A percentile compares a stretch with the other conserved stretches of the same genome.
Evolutionary conservation across 2,329 filamentous ascomycete genomes (phyloP).

Genomic region (Aspergillus thermomutatus): DNA sequence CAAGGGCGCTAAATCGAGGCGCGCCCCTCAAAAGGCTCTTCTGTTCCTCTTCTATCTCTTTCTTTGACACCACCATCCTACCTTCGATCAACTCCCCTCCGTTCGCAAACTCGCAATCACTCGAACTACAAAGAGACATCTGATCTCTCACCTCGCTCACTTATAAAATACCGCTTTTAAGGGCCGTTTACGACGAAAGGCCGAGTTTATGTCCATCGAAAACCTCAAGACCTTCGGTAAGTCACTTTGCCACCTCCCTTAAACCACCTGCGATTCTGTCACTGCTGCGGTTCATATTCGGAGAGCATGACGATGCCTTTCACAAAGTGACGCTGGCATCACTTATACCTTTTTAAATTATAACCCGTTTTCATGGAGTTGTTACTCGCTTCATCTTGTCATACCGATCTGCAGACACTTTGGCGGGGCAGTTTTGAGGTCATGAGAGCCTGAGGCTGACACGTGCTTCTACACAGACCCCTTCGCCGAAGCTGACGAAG

Average conservation of each 20-base stretch:
- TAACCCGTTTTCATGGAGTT: not conserved
- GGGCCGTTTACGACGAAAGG: slow-evolving; percentile 56
- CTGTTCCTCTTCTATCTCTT: slow-evolving; percentile 24
- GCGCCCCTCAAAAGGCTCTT: slow-evolving; percentile 38
- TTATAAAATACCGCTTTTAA: slow-evolving; percentile 39
- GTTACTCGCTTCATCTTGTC: slow-evolving; percentile 1
- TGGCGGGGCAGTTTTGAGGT: slow-evolving; percentile 37
- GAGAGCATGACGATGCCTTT: not conserved
- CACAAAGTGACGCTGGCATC: not conserved
- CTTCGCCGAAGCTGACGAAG: slow-evolving; percentile 99
- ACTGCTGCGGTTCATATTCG: not conserved
- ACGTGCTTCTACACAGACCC: slow-evolving; percentile 65
- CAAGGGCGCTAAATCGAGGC: slow-evolving; percentile 17
- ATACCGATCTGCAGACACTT: slow-evolving; percentile 9
- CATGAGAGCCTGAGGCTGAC: slow-evolving; percentile 31
- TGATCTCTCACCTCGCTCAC: slow-evolving; percentile 28
- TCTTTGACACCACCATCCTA: slow-evolving; percentile 19
- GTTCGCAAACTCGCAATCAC: slow-evolving; percentile 18
- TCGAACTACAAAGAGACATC: slow-evolving; percentile 27
- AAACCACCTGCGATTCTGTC: not conserved
- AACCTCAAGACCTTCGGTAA: slow-evolving; percentile 94
- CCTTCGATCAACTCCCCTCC: not conserved
- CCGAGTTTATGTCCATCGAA: slow-evolving; percentile 98
- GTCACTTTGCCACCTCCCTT: slow-evolving; percentile 41
- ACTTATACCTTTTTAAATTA: not conserved